phyloP scores from a whole-genome alignment of 1,284 basidiomycete species.

The Leccinum pachyderme region DNA sequence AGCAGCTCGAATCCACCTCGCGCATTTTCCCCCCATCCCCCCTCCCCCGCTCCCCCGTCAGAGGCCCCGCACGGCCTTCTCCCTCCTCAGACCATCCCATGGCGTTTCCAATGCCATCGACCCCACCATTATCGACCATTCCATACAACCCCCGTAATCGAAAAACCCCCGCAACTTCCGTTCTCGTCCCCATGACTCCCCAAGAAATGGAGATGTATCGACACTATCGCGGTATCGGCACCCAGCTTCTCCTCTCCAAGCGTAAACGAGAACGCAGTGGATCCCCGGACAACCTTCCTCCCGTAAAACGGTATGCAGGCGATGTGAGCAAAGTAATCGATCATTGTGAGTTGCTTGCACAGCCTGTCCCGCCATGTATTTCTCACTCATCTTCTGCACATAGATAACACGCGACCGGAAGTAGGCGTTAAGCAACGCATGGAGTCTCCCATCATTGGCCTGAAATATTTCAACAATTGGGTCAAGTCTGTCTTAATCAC shows the following conservation, averaged over 20 bases:
- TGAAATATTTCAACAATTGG: constrained; percentile 99
- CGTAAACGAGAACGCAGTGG: constrained; percentile 52
- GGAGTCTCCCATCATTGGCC: constrained; percentile 93
- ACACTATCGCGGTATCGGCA: constrained; percentile 56
- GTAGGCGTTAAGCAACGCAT: constrained; percentile 82
- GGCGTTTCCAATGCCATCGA: constrained; percentile 26
- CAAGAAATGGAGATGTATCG: constrained; percentile 62
- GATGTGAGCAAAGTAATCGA: constrained; percentile 69
- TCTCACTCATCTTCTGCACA: constrained; percentile 2
- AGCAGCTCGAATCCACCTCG: constrained; percentile 24
- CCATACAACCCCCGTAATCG: constrained; percentile 67
- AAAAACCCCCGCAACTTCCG: constrained; percentile 56
- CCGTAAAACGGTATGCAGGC: constrained; percentile 52
- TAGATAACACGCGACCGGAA: constrained; percentile 92
- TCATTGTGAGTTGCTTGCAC: constrained; percentile 55
- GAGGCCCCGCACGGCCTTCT: constrained; percentile 28
- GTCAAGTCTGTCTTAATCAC: constrained; percentile 94
- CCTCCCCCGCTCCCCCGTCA: constrained; percentile 29
- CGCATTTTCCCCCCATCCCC: constrained; percentile 28
- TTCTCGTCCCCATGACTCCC: constrained; percentile 62
- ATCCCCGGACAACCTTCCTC: constrained; percentile 41
- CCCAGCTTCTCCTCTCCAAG: constrained; percentile 51
- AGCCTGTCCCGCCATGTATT: not conserved
- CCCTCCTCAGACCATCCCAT: constrained; percentile 23
- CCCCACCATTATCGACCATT: constrained; percentile 35